Base-by-base conservation (phyloP, 495 filamentous ascomycete genomes). In the Lasiosphaeria miniovina region DNA sequence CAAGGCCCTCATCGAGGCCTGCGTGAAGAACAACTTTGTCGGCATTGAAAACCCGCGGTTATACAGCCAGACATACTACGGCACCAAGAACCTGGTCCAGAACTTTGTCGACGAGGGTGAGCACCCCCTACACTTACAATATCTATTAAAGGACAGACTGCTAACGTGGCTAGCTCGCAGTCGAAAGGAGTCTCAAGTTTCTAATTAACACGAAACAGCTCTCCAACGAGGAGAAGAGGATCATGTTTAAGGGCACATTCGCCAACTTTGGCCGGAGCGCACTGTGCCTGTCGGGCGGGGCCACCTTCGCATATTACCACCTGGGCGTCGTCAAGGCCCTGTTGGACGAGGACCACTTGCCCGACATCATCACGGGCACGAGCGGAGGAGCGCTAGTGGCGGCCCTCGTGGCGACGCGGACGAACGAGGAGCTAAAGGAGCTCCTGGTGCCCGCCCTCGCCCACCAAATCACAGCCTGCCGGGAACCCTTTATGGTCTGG, bases 1-100 rank as follows among this genome's bases (percentile, higher is more conserved):
- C 50, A 85, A 85, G 49, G 79, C 76, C 7, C 71, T 98, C 51
- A 75, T 94, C 36, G 92, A 97, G 75, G 88, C 88, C 14, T 96
- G 93, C 65, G 88, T 98, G 60, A 98, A 96, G 82, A 95, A 90
- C 71, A 98, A 98, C 68, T 98, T 96, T 73, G 90, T 88, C 9
- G 94, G 94, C 0, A 86, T 94, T n/a, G 94, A 98, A 74, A 97
- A 96, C 62, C 86, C 94, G 24, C 80, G 91, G 43, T 79, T 98
- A 11, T 98, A 98, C 71, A 93, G 89, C 64, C 91, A 98, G 76
- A 93, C 93, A 2, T 98, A 98, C 65, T 96, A 91, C 58, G 94
- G 95, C 31, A 98, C 94, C 2, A 98, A 98, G 70, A 84, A 91
- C 45, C 72, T 96, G 49, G 91, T 95, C 14, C 95, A 98, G 74